phyloP scores from a whole-genome alignment of 2,329 filamentous ascomycete genomes.

The Aureobasidium uvarum region DNA sequence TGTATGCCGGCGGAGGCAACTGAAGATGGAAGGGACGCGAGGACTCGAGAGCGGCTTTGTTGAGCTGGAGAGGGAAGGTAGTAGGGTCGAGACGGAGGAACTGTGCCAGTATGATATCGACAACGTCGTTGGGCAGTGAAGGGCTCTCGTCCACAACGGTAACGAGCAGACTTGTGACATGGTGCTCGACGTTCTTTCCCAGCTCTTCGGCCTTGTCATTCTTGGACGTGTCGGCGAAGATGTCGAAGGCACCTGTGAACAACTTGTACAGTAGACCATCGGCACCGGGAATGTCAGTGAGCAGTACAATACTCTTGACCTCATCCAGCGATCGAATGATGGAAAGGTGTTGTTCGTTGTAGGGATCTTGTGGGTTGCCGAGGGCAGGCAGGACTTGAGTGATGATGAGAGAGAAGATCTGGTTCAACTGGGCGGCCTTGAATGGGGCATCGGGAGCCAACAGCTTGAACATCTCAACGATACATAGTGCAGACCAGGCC shows the following conservation, averaged over 20 bases:
- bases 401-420: conserved; percentile 89
- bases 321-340: conserved; percentile 85
- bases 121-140: conserved; percentile 73
- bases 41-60: conserved; percentile 46
- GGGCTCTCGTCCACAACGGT: conserved; percentile 83
- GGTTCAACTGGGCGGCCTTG: conserved; percentile 85
- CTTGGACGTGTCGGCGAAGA: conserved; percentile 75
- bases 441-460: conserved; percentile 96
- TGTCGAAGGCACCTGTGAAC: conserved; percentile 89
- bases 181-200: conserved; percentile 88
- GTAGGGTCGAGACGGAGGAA: conserved; percentile 84
- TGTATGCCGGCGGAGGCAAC: conserved; percentile 86
- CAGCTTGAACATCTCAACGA: conserved; percentile 89
- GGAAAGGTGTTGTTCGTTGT: conserved; percentile 90
- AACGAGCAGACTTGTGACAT: conserved; percentile 82
- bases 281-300: conserved; percentile 81
- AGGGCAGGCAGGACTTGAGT: conserved; percentile 79
- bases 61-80: conserved; percentile 39
- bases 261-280: conserved; percentile 76
- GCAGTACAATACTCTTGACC: conserved; percentile 89
- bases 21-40: conserved; percentile 62
- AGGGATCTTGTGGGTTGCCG: conserved; percentile 80
- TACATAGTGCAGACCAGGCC: conserved; percentile 81
- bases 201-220: conserved; percentile 74
- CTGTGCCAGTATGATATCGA: conserved; percentile 92